These are phyloP conservation scores for Chaetomium sp. DNA, from an alignment of 2,329 filamentous ascomycete species.

Conservation along the genomic window DNA sequence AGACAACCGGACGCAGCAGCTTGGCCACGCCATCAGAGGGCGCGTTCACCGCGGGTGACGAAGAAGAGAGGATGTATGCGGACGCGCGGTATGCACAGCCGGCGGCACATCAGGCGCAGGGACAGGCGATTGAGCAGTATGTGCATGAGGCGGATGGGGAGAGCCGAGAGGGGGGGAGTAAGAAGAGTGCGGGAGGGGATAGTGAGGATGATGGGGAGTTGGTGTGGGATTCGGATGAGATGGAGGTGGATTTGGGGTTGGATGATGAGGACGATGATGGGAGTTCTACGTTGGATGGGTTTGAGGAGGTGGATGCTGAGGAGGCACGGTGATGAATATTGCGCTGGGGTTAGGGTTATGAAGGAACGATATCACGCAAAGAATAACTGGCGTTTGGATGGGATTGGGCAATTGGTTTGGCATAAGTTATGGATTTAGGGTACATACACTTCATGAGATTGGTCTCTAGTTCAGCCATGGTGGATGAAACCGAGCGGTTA, in stretches of 20 bases:
- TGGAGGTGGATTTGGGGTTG: neutral
- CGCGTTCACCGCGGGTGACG: slow-evolving; percentile 29
- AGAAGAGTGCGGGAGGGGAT: neutral
- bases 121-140: slow-evolving; percentile 17
- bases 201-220: neutral
- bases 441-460: too few species aligned
- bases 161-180: neutral
- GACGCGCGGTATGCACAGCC: slow-evolving; percentile 32
- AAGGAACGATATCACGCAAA: too few species aligned
- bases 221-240: neutral
- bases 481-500: too few species aligned
- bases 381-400: too few species aligned
- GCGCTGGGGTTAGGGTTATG: neutral
- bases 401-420: too few species aligned
- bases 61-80: slow-evolving; percentile 24
- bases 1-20: neutral
- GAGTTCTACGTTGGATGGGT: slow-evolving; percentile 20
- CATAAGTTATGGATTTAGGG: too few species aligned
- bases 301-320: slow-evolving; percentile 14
- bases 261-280: slow-evolving; percentile 14
- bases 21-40: slow-evolving; percentile 27
- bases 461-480: too few species aligned
- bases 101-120: slow-evolving; percentile 25
- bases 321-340: neutral
- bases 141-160: slow-evolving; percentile 11